Evolutionary conservation across 306 rosid species (phyloP).

Genomic region (Pterocarpus macrocarpus): DNA sequence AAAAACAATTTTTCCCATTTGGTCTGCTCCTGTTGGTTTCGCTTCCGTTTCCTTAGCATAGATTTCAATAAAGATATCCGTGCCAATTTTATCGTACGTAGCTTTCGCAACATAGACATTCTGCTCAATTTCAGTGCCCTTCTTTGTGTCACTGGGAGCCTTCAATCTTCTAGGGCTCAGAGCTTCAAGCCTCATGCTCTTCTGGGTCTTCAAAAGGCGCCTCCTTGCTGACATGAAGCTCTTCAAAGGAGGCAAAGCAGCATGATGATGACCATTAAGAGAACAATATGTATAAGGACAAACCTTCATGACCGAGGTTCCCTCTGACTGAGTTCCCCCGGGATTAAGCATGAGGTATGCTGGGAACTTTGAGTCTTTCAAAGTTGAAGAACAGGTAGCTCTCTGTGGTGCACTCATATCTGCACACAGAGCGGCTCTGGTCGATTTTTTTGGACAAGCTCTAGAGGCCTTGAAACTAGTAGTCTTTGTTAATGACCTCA

Average conservation of each 20-base stretch:
- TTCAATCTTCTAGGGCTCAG: not conserved
- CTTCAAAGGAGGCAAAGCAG: constrained; percentile 80
- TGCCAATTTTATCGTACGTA: constrained; percentile 43
- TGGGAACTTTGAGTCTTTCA: constrained; percentile 85
- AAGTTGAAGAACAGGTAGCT: constrained; percentile 90
- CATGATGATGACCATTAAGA: constrained; percentile 86
- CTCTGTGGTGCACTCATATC: constrained; percentile 60
- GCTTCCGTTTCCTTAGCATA: constrained; percentile 52
- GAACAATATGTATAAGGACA: constrained; percentile 93
- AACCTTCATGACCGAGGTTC: constrained; percentile 79
- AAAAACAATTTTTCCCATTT: constrained; percentile 12
- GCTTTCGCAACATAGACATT: constrained; percentile 28
- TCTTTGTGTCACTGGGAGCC: not conserved
- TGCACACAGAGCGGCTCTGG: constrained; percentile 62
- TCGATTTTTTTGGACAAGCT: constrained; percentile 60
- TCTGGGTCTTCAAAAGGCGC: constrained; percentile 70
- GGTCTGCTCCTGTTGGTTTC: constrained; percentile 29
- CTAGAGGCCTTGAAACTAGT: constrained; percentile 79
- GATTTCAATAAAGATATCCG: constrained; percentile 71
- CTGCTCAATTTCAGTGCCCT: not conserved
- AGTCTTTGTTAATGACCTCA: constrained; percentile 73
- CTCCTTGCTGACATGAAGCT: constrained; percentile 78
- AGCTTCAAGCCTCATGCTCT: constrained; percentile 50
- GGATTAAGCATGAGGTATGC: constrained; percentile 65
- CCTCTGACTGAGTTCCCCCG: constrained; percentile 86